phyloP scores from a whole-genome alignment of 2,329 filamentous ascomycete species.

The Zymoseptoria ardabiliae region DNA sequence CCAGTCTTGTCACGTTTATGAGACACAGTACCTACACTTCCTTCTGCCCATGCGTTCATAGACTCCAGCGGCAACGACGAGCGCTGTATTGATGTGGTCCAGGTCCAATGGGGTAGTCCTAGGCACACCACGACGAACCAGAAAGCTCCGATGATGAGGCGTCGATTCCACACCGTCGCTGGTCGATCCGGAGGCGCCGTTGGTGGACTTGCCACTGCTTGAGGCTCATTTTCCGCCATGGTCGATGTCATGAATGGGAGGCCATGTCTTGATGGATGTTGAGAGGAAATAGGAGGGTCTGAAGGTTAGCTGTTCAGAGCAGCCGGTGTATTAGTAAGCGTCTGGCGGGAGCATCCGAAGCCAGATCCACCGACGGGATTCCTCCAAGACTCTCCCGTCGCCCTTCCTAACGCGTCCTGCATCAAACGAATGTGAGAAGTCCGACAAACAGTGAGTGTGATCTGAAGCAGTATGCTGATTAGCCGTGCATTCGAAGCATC shows the following conservation, averaged over 20 bases:
- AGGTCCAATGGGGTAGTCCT: slow-evolving; percentile 91
- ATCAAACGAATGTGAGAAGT: background rate
- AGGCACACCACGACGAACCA: slow-evolving; percentile 79
- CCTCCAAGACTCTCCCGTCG: background rate
- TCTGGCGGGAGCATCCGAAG: background rate
- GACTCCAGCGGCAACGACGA: slow-evolving; percentile 72
- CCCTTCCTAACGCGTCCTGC: background rate
- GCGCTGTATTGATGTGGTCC: slow-evolving; percentile 85
- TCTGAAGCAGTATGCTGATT: too few species aligned
- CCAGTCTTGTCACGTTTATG: background rate
- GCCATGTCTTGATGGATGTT: slow-evolving; percentile 1
- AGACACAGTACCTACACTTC: slow-evolving; percentile 53
- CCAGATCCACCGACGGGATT: too few species aligned
- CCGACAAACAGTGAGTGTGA: background rate
- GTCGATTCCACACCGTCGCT: slow-evolving; percentile 61
- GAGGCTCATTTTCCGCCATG: background rate
- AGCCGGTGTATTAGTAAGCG: background rate
- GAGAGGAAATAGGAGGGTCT: slow-evolving; percentile 1
- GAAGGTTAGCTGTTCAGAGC: background rate
- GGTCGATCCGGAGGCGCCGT: slow-evolving; percentile 63
- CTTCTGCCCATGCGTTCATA: slow-evolving; percentile 89
- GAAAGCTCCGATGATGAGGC: slow-evolving; percentile 74
- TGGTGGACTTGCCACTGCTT: background rate
- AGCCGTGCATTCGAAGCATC: background rate
- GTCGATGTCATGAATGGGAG: slow-evolving; percentile 3